Conservation (phyloP, 1,284 basidiomycete species). For the Coniferiporia weirii region DNA sequence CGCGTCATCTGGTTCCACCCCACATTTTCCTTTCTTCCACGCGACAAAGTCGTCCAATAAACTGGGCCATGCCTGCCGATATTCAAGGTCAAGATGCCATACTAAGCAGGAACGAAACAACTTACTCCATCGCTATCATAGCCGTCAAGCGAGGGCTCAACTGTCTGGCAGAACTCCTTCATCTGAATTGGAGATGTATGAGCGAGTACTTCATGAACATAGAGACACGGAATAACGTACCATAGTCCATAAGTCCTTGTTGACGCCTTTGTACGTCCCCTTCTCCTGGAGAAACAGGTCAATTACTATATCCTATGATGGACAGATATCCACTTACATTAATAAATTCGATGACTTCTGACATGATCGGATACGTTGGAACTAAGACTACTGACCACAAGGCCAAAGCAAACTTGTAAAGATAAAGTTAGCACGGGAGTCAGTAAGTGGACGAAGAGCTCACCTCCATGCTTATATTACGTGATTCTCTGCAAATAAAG, state of each 20-base stretch:
- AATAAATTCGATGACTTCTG: constrained; percentile 58
- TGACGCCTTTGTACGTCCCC: constrained; percentile 63
- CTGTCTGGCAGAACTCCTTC: constrained; percentile 64
- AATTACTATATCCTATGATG: not conserved
- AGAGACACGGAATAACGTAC: constrained; percentile 33
- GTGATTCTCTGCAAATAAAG: constrained; percentile 42
- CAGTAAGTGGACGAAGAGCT: constrained; percentile 16
- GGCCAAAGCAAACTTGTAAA: constrained; percentile 54
- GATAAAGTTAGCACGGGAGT: not conserved
- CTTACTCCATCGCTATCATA: constrained; percentile 71
- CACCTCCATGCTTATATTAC: constrained; percentile 78
- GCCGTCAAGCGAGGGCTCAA: constrained; percentile 53
- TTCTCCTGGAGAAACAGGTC: constrained; percentile 41
- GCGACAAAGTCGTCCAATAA: constrained; percentile 68
- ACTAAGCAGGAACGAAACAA: too few relatives aligned
- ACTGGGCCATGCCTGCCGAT: constrained; percentile 67
- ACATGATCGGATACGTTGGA: constrained; percentile 58
- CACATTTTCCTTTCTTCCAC: constrained; percentile 45
- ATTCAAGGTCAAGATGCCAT: not conserved
- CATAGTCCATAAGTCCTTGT: constrained; percentile 83
- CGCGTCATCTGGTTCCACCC: not conserved
- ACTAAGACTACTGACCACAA: constrained; percentile 68
- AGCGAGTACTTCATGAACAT: constrained; percentile 8
- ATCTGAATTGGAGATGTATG: constrained; percentile 38
- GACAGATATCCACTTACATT: constrained; percentile 40